Evolutionary conservation across 2,329 filamentous ascomycete genomes (phyloP).

Genomic region (Botrytis porri): DNA sequence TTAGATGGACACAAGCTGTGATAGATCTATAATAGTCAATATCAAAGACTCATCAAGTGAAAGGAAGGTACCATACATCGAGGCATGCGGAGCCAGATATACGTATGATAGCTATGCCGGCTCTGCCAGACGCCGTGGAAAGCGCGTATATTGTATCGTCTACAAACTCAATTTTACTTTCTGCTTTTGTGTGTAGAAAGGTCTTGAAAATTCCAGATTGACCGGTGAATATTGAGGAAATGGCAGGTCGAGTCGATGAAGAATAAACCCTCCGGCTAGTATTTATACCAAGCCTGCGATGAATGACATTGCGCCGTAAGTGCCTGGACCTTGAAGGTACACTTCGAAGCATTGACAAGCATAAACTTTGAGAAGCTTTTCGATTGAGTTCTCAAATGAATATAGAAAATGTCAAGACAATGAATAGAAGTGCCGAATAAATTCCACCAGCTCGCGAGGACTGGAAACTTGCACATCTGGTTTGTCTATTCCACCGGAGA

Average conservation of each 20-base stretch:
- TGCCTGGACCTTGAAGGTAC: conserved; percentile 1
- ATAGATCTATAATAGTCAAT: conserved; percentile 53
- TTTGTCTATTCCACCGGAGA: background rate
- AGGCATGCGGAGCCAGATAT: conserved; percentile 77
- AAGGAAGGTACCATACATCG: conserved; percentile 47
- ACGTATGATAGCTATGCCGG: conserved; percentile 86
- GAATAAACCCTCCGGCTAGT: background rate
- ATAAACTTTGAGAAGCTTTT: background rate
- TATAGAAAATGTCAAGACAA: background rate
- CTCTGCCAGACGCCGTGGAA: conserved; percentile 79
- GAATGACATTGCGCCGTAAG: background rate
- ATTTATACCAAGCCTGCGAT: background rate
- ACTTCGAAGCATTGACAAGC: conserved; percentile 21
- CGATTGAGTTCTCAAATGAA: too few species aligned
- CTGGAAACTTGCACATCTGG: background rate
- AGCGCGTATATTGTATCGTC: conserved; percentile 80
- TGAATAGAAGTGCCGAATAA: background rate
- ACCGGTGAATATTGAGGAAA: too few species aligned
- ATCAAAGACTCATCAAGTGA: conserved; percentile 11
- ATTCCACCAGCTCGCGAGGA: background rate
- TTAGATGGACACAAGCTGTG: conserved; percentile 56
- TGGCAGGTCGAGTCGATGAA: background rate
- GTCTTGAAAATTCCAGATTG: background rate
- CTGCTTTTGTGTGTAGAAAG: background rate
- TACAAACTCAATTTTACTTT: background rate